Evolutionary conservation across 441 rosid species (phyloP).

Genomic region (Syzygium malaccense): DNA sequence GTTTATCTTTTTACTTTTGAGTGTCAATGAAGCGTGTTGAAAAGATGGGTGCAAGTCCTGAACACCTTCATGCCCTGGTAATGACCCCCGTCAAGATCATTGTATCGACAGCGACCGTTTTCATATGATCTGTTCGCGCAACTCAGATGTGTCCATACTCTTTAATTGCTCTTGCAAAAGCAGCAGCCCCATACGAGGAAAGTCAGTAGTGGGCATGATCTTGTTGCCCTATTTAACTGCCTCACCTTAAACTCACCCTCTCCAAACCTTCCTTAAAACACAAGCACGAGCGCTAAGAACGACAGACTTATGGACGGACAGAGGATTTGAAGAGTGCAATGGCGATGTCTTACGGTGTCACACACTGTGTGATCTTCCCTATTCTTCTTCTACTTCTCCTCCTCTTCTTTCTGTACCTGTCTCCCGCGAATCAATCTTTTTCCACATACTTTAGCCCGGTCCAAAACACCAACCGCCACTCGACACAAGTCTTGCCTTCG

Average conservation of each 20-base stretch:
- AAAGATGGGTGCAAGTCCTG: not conserved
- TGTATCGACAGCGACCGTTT: not conserved
- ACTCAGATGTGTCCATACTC: not conserved
- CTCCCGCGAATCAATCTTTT: not conserved
- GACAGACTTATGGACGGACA: not conserved
- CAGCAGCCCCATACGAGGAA: not conserved
- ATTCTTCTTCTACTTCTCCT: not conserved
- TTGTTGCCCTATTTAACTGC: not conserved
- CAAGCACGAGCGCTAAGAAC: not conserved
- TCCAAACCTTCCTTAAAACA: not conserved
- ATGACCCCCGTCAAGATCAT: not conserved
- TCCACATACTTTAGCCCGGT: not conserved
- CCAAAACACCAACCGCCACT: not conserved
- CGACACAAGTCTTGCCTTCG: not conserved
- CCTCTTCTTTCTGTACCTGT: not conserved
- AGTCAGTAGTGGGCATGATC: not conserved
- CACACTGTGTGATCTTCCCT: not conserved
- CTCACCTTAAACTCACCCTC: not conserved
- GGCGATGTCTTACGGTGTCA: not conserved
- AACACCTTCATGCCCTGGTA: not conserved
- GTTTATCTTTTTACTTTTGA: not conserved
- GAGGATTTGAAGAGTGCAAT: not conserved
- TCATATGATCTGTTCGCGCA: not conserved
- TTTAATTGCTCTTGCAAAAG: not conserved
- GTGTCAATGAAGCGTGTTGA: not conserved